phyloP scores from a whole-genome alignment of 495 filamentous ascomycete species.

The Hypoxylon lienhwacheense region DNA sequence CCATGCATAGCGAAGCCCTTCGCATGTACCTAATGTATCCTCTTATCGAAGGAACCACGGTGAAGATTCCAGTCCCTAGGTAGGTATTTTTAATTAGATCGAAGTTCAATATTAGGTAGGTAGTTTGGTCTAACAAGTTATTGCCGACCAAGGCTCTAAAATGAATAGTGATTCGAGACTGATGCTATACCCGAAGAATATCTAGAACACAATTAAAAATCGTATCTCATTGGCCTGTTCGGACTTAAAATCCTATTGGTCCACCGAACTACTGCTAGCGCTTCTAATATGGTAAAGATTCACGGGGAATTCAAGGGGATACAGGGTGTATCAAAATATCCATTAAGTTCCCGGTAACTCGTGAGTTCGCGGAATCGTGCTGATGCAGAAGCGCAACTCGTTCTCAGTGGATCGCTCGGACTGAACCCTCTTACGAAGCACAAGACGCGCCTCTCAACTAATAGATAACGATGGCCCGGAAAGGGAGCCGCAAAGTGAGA shows the following conservation, averaged over 20 bases:
- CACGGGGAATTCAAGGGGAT: conserved; percentile 4
- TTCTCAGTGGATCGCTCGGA: conserved; percentile 5
- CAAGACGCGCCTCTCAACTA: not conserved
- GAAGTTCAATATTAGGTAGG: not conserved
- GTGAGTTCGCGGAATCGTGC: not conserved
- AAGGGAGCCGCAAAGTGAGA: conserved; percentile 44
- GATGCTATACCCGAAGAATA: not conserved
- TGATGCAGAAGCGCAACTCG: not conserved
- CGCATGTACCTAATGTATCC: no score
- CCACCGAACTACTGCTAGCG: conserved; percentile 8
- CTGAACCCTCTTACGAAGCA: not conserved
- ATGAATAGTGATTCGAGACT: conserved; percentile 5
- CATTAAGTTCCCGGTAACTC: conserved; percentile 7
- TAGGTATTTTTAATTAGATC: no score
- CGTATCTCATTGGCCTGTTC: conserved; percentile 15
- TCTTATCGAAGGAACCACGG: no score
- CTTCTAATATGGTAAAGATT: conserved; percentile 5
- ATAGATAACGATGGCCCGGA: conserved; percentile 36
- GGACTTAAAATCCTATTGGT: conserved; percentile 10
- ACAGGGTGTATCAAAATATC: conserved; percentile 6
- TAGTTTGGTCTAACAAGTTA: not conserved
- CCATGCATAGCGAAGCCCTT: no score
- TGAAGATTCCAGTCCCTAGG: no score
- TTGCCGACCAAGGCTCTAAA: not conserved
- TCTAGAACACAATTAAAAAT: not conserved